phyloP scores from a whole-genome alignment of 495 filamentous ascomycete species.

The Penicillium argentinense region DNA sequence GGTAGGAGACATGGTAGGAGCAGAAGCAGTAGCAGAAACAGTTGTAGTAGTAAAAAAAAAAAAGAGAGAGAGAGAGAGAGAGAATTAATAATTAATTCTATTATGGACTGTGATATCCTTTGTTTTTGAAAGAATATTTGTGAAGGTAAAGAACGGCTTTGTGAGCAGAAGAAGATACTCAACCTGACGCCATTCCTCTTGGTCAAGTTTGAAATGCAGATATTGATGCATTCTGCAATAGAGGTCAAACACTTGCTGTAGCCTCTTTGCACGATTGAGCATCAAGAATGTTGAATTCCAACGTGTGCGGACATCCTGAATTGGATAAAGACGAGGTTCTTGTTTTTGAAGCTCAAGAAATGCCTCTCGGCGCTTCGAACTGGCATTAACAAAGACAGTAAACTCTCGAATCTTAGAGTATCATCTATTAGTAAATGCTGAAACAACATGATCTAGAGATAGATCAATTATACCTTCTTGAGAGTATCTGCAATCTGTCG shows the following conservation, averaged over 20 bases:
- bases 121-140: conserved; percentile 15
- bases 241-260: conserved; percentile 7
- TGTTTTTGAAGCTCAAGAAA: conserved; percentile 13
- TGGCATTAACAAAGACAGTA: conserved; percentile 15
- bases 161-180: conserved; percentile 5
- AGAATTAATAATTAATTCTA: too few species aligned
- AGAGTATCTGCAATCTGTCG: conserved; percentile 10
- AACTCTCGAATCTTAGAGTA: conserved; percentile 5
- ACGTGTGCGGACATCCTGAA: conserved; percentile 16
- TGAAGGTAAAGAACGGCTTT: conserved; percentile 9
- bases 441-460: too few species aligned
- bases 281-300: conserved; percentile 13
- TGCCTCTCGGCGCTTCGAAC: conserved; percentile 11
- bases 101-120: conserved; percentile 18
- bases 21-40: too few species aligned
- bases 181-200: conserved; percentile 16
- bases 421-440: too few species aligned
- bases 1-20: too few species aligned
- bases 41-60: too few species aligned
- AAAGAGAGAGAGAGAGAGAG: too few species aligned
- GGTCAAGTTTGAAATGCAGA: conserved; percentile 8
- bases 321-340: conserved; percentile 11
- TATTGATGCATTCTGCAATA: conserved; percentile 12
- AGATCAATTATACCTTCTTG: conserved; percentile 9
- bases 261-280: conserved; percentile 1